A percentile compares a stretch with the other conserved stretches of the same genome.
Evolutionary conservation across 192 early-diverging fungal genomes (phyloP).

Genomic region (Pilobolus umbonatus): DNA sequence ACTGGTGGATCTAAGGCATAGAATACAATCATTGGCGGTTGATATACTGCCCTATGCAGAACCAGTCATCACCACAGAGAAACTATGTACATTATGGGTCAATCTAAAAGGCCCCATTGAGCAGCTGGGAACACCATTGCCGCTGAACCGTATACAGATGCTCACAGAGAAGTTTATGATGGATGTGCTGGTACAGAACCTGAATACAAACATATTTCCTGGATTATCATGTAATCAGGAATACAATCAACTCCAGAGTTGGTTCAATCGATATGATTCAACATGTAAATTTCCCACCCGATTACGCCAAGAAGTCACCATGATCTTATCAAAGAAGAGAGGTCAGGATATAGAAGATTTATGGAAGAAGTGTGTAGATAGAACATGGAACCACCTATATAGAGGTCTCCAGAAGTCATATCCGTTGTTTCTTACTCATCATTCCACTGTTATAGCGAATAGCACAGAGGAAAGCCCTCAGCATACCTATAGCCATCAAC

Average conservation of each 20-base stretch:
- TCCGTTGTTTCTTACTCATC: conserved; percentile 8
- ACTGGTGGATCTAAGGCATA: conserved; percentile 32
- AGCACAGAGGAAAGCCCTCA: not conserved
- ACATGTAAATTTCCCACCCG: conserved; percentile 7
- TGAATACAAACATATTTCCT: conserved; percentile 41
- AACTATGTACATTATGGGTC: conserved; percentile 29
- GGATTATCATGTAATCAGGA: conserved; percentile 27
- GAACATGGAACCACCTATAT: conserved; percentile 21
- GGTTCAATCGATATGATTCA: conserved; percentile 13
- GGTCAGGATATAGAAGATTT: conserved; percentile 8
- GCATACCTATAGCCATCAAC: not conserved
- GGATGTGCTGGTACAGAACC: conserved; percentile 42
- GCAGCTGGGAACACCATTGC: conserved; percentile 32
- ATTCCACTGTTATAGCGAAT: not conserved
- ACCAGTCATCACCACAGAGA: conserved; percentile 16
- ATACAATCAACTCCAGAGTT: conserved; percentile 19
- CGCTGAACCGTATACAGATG: conserved; percentile 40
- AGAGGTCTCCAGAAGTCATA: conserved; percentile 20
- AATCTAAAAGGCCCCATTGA: conserved; percentile 28
- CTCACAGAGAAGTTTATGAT: conserved; percentile 50
- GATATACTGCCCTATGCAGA: conserved; percentile 27
- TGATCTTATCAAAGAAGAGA: conserved; percentile 5
- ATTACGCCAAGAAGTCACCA: conserved; percentile 24
- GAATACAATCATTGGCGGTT: conserved; percentile 29
- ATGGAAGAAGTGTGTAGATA: conserved; percentile 12